A percentile compares a stretch with the other conserved stretches of the same genome.
These are phyloP conservation scores for Schizosaccharomyces lindneri DNA, from an alignment of 805 yeast genomes.

Conservation along the genomic window DNA sequence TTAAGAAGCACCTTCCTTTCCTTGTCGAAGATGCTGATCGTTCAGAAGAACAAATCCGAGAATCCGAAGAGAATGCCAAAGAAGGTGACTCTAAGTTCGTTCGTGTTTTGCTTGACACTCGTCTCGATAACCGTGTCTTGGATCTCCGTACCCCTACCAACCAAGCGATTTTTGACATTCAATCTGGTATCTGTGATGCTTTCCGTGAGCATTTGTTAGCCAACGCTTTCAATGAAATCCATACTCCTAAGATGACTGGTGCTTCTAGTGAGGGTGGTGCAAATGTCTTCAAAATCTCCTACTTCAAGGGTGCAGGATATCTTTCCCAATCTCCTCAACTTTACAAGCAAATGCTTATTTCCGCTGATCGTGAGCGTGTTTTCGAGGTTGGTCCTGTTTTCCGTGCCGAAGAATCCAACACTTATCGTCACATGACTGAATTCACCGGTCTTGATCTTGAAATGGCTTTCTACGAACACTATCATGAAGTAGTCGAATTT, in stretches of 20 bases:
- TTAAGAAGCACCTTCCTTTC: constrained; percentile 82
- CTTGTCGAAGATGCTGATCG: constrained; percentile 91
- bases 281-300: constrained; percentile 77
- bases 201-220: constrained; percentile 65
- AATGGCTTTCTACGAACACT: constrained; percentile 95
- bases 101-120: constrained; percentile 83
- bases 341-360: constrained; percentile 92
- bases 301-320: constrained; percentile 79
- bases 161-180: constrained; percentile 89
- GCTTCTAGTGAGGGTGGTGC: constrained; percentile 97
- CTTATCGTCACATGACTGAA: constrained; percentile 98
- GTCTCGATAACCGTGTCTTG: constrained; percentile 83
- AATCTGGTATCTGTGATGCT: constrained; percentile 64
- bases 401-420: constrained; percentile 96
- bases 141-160: constrained; percentile 92
- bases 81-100: constrained; percentile 70
- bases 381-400: constrained; percentile 94
- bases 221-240: constrained; percentile 65
- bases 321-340: constrained; percentile 96
- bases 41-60: constrained; percentile 47
- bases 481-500: constrained; percentile 59
- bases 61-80: constrained; percentile 20
- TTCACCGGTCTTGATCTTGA: constrained; percentile 92
- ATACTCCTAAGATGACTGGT: constrained; percentile 85
- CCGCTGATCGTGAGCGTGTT: constrained; percentile 90